Percentiles rank a stretch among this genome's conserved stretches.
Conservation (phyloP, 2,329 filamentous ascomycete species). For the Aspergillus aculeatus region DNA sequence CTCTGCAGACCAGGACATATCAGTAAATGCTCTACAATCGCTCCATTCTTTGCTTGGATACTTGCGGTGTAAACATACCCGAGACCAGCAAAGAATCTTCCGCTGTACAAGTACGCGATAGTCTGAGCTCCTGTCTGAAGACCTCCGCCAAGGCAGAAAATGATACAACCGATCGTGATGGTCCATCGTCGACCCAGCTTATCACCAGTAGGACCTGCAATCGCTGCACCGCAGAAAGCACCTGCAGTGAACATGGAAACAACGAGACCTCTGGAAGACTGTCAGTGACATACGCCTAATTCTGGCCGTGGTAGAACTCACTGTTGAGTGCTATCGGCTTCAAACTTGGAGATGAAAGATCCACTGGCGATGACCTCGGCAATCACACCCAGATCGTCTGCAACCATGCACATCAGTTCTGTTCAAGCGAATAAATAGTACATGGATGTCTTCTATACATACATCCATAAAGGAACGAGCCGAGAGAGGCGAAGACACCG, state of each 20-base stretch:
- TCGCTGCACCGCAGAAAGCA: slow-evolving; percentile 67
- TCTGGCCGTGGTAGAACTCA: slow-evolving; percentile 15
- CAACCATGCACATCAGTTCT: slow-evolving; percentile 6
- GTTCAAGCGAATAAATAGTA: neutral
- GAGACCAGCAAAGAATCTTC: slow-evolving; percentile 65
- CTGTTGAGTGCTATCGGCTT: slow-evolving; percentile 31
- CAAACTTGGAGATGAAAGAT: slow-evolving; percentile 36
- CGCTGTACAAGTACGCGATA: slow-evolving; percentile 65
- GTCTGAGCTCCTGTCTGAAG: slow-evolving; percentile 68
- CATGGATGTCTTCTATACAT: slow-evolving; percentile 9
- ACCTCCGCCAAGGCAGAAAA: slow-evolving; percentile 71
- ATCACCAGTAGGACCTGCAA: slow-evolving; percentile 65
- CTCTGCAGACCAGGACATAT: slow-evolving; percentile 39
- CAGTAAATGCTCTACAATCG: slow-evolving; percentile 36
- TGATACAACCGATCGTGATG: slow-evolving; percentile 67
- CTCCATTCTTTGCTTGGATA: neutral
- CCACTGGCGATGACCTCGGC: slow-evolving; percentile 53
- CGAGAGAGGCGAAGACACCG: slow-evolving; percentile 58
- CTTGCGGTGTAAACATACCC: slow-evolving; percentile 26
- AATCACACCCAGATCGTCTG: slow-evolving; percentile 59
- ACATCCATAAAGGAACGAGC: slow-evolving; percentile 58
- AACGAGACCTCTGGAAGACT: slow-evolving; percentile 58
- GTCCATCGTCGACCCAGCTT: slow-evolving; percentile 67
- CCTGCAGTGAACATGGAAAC: slow-evolving; percentile 76
- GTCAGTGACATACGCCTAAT: neutral